Conservation (phyloP, 2,329 filamentous ascomycete species). For the Bipolaris sorokiniana region DNA sequence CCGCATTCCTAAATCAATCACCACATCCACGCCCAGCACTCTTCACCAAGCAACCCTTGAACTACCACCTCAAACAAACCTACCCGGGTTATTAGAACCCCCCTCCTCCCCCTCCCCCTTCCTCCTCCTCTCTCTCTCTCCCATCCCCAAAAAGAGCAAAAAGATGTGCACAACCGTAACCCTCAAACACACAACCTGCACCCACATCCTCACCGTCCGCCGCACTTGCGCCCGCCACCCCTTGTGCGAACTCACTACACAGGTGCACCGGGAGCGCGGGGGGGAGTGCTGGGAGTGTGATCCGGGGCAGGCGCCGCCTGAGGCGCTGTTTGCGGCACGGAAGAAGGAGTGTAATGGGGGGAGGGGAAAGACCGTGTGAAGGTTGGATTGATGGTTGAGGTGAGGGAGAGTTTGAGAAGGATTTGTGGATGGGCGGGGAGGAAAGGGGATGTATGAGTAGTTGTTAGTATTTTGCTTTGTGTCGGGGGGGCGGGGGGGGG, state of each 20-base stretch:
- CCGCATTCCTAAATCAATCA: too few relatives aligned
- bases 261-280: slow-evolving; percentile 26
- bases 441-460: too few relatives aligned
- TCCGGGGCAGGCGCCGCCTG: slow-evolving; percentile 29
- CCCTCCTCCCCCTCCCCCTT: neutral
- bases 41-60: too few relatives aligned
- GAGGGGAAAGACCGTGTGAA: neutral
- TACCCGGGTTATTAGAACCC: neutral
- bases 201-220: slow-evolving; percentile 27
- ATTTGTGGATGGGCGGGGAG: too few relatives aligned
- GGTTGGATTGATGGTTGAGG: too few relatives aligned
- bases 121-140: too few relatives aligned
- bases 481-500: too few relatives aligned
- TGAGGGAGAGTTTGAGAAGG: slow-evolving; percentile 9
- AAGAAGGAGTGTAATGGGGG: slow-evolving; percentile 4
- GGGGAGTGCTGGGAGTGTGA: slow-evolving; percentile 35
- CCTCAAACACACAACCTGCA: slow-evolving; percentile 29
- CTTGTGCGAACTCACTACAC: slow-evolving; percentile 20
- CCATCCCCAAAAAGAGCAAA: too few relatives aligned
- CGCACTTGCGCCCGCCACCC: slow-evolving; percentile 27
- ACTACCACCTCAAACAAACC: too few relatives aligned
- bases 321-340: slow-evolving; percentile 24
- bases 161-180: slow-evolving; percentile 33
- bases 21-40: too few relatives aligned
- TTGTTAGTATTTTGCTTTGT: too few relatives aligned